phyloP scores from a whole-genome alignment of 495 filamentous ascomycete genomes.

The Talaromyces liani region DNA sequence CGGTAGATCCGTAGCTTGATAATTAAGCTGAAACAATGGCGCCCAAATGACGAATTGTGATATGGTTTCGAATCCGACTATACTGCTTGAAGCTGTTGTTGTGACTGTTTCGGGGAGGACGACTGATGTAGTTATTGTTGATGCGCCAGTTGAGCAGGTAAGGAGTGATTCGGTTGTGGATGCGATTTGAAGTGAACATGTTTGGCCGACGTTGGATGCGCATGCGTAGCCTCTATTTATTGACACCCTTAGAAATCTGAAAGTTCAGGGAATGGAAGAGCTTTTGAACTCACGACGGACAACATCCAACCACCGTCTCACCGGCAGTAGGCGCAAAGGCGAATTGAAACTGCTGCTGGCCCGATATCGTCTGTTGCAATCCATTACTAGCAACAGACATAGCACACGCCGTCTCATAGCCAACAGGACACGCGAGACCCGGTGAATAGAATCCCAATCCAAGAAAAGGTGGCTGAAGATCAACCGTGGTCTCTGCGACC shows the following conservation, averaged over 20 bases:
- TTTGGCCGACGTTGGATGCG: background rate
- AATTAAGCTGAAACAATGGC: background rate
- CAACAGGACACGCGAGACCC: background rate
- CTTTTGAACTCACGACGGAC: background rate
- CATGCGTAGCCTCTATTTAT: background rate
- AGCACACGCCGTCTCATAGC: background rate
- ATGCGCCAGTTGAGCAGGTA: background rate
- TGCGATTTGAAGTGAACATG: background rate
- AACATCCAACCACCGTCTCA: background rate
- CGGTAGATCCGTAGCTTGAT: background rate
- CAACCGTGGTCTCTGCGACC: background rate
- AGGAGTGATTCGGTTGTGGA: background rate
- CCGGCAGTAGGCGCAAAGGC: background rate
- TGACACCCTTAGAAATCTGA: background rate
- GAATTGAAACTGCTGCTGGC: background rate
- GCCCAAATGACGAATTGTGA: background rate
- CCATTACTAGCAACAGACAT: background rate
- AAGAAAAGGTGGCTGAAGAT: background rate
- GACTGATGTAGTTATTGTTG: background rate
- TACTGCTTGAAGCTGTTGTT: background rate
- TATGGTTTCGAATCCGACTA: background rate
- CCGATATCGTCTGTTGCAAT: background rate
- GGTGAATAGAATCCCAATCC: background rate
- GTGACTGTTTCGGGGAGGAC: background rate
- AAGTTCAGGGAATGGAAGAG: background rate